Evolutionary conservation across 2,329 filamentous ascomycete species (phyloP).

Genomic region (Cordyceps pruinosa): DNA sequence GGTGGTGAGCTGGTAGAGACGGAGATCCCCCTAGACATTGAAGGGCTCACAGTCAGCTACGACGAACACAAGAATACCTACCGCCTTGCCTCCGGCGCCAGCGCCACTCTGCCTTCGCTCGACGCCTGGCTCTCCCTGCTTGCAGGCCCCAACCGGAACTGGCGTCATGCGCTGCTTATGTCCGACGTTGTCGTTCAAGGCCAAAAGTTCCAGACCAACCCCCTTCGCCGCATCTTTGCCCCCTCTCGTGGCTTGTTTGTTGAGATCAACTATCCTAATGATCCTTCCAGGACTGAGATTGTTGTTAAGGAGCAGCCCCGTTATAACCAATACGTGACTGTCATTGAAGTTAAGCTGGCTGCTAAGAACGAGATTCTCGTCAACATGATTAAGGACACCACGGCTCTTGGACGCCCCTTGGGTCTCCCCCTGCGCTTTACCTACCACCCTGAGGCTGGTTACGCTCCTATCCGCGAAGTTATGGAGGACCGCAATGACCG

Average conservation of each 20-base stretch:
- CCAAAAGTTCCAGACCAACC: slow-evolving; percentile 95
- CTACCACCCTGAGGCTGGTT: slow-evolving; percentile 91
- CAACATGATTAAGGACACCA: slow-evolving; percentile 89
- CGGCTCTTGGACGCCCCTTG: slow-evolving; percentile 74
- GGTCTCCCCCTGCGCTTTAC: slow-evolving; percentile 80
- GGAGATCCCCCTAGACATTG: slow-evolving; percentile 68
- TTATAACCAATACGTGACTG: slow-evolving; percentile 79
- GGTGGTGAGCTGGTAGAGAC: slow-evolving; percentile 75
- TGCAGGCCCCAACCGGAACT: slow-evolving; percentile 78
- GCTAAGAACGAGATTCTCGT: slow-evolving; percentile 75
- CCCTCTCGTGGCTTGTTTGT: slow-evolving; percentile 82
- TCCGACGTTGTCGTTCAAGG: slow-evolving; percentile 92
- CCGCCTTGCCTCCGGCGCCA: slow-evolving; percentile 69
- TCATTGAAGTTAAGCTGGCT: slow-evolving; percentile 74
- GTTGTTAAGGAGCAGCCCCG: slow-evolving; percentile 80
- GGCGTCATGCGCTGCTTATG: slow-evolving; percentile 91
- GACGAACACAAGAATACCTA: slow-evolving; percentile 75
- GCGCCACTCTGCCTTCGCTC: slow-evolving; percentile 65
- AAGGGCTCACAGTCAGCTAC: slow-evolving; percentile 77
- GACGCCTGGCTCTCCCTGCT: slow-evolving; percentile 85
- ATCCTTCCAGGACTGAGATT: slow-evolving; percentile 77
- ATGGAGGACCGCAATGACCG: slow-evolving; percentile 95
- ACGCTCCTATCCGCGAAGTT: slow-evolving; percentile 94
- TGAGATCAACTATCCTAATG: slow-evolving; percentile 75
- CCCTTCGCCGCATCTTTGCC: slow-evolving; percentile 83